These are phyloP conservation scores for Blastocladiella emersonii DNA, from an alignment of 371 early-diverging fungal species.

Conservation along the genomic window DNA sequence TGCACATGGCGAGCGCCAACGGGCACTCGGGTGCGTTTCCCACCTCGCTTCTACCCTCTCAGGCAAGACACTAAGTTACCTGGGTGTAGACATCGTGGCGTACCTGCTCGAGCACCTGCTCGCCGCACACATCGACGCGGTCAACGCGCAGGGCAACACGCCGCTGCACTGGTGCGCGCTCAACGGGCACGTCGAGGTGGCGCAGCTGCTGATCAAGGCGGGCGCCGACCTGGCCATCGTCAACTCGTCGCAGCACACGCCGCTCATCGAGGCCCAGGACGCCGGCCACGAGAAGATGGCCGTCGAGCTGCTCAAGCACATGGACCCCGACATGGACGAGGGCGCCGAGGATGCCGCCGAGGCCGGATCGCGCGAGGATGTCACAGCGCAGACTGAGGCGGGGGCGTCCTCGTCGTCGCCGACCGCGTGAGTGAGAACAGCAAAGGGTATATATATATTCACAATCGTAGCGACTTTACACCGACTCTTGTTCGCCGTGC, in stretches of 20 bases:
- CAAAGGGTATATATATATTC: too few relatives aligned
- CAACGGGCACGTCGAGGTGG: constrained; percentile 58
- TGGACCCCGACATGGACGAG: constrained; percentile 1
- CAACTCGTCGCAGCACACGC: constrained; percentile 39
- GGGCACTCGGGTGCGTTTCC: constrained; percentile 44
- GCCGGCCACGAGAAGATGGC: constrained; percentile 46
- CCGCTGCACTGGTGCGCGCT: constrained; percentile 79
- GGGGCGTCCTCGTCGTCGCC: too few relatives aligned
- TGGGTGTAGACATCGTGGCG: constrained; percentile 26
- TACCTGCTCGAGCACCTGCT: constrained; percentile 33
- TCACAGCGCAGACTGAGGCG: too few relatives aligned
- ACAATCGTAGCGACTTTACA: too few relatives aligned
- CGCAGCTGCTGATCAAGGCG: constrained; percentile 37
- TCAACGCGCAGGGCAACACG: constrained; percentile 59
- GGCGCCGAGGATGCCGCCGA: neutral
- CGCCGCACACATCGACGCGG: constrained; percentile 37
- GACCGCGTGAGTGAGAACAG: too few relatives aligned
- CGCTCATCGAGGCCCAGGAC: constrained; percentile 51
- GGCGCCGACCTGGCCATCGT: constrained; percentile 52
- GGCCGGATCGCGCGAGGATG: too few relatives aligned
- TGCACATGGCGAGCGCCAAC: constrained; percentile 77
- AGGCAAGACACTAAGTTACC: neutral
- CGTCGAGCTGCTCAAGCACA: constrained; percentile 10
- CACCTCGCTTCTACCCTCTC: neutral
- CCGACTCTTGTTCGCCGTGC: neutral